phyloP scores from a whole-genome alignment of 495 filamentous ascomycete species.

The Neurospora discreta region DNA sequence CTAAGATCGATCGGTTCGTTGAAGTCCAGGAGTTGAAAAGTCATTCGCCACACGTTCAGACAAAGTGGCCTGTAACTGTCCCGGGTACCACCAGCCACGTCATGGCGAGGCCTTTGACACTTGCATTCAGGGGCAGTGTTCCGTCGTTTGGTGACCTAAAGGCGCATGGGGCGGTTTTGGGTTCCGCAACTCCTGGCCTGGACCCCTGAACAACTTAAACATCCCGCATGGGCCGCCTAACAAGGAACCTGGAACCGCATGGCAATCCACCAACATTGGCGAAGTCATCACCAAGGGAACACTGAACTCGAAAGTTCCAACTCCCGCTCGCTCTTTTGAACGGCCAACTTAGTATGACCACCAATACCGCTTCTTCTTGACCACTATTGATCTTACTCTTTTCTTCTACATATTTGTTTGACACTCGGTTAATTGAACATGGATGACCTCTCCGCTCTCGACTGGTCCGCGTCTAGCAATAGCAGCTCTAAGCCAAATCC shows the following conservation, averaged over 20 bases:
- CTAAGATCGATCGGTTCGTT: no score
- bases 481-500: slow-evolving; percentile 29
- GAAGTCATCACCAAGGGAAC: neutral
- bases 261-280: neutral
- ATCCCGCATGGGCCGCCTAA: neutral
- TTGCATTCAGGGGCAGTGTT: neutral
- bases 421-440: slow-evolving; percentile 18
- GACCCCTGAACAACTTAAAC: neutral
- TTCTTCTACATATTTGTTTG: neutral
- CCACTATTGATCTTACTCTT: neutral
- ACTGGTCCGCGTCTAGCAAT: slow-evolving; percentile 36
- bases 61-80: neutral
- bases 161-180: neutral
- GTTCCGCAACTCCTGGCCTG: neutral
- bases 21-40: no score
- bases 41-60: neutral
- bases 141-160: no score
- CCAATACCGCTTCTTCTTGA: neutral
- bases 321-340: neutral
- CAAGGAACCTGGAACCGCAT: neutral
- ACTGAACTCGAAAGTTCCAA: neutral
- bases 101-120: neutral
- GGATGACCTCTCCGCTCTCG: slow-evolving; percentile 44
- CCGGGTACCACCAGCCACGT: neutral
- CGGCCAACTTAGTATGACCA: neutral